Evolutionary conservation across 1,284 basidiomycete genomes (phyloP).

Genomic region (Lentinus polychrous): DNA sequence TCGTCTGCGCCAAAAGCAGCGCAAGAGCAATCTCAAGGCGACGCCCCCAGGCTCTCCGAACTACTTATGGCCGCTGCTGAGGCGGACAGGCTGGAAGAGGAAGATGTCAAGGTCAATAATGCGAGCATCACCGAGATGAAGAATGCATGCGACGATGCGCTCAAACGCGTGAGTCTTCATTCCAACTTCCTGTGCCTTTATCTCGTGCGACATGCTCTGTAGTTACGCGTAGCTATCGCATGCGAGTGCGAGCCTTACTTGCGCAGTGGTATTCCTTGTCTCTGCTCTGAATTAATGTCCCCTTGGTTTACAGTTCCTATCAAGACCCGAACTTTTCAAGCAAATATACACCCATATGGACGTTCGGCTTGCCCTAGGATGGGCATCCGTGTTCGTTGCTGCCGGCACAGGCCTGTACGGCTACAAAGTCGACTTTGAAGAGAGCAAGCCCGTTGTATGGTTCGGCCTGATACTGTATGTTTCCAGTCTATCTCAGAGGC

Average conservation of each 20-base stretch:
- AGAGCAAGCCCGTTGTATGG: conserved; percentile 75
- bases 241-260: too few species aligned
- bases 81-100: conserved; percentile 34
- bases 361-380: conserved; percentile 77
- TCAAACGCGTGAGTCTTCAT: conserved; percentile 69
- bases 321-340: conserved; percentile 75
- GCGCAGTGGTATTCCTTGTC: neutral
- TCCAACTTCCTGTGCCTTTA: neutral
- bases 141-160: conserved; percentile 83
- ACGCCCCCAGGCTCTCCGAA: neutral
- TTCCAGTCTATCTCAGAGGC: neutral
- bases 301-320: conserved; percentile 65
- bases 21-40: too few species aligned
- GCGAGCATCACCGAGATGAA: conserved; percentile 79
- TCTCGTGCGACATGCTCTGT: neutral
- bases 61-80: conserved; percentile 10
- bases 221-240: neutral
- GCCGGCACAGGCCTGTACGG: conserved; percentile 78
- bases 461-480: conserved; percentile 63
- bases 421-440: conserved; percentile 80
- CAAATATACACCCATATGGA: conserved; percentile 83
- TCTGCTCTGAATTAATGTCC: conserved; percentile 6
- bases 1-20: too few species aligned
- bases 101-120: conserved; percentile 80
- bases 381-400: conserved; percentile 76